Evolutionary conservation across 1,284 basidiomycete genomes (phyloP), one percentile per base, ranked within the genome.

Genomic region (Ustilago trichophora): DNA sequence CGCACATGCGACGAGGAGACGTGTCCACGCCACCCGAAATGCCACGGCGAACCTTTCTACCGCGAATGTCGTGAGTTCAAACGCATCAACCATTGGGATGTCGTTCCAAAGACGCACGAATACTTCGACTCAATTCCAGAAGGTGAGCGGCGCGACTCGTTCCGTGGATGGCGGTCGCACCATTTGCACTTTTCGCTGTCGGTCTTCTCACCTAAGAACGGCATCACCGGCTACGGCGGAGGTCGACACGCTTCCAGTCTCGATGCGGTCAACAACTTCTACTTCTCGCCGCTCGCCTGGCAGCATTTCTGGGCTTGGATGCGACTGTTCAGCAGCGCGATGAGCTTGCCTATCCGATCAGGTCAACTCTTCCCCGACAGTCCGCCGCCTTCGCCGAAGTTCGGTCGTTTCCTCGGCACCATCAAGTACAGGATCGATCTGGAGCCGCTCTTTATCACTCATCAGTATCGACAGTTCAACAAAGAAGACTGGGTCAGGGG

Each of bases 271-370:
- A 97, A 90, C 83, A 92, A 87, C 75, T 84, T 98, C 54, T 91
- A 98, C 83, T 87, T 97, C 33, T 91, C 90, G 2, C 92, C 94
- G 0, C 89, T 91, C 72, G 86, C 88, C 0, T 94, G 93, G 76
- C 86, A 91, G 5, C 92, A 94, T 80, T 98, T 98, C 83, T 92
- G 89, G 87, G 86, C 89, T 0, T 98, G 94, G 94, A 94, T 91
- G 87, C 84, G 78, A 58, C 84, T 95, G 10, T 98, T 98, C 80
- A 90, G 91, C 75, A 86, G 88, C 50, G 87, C 86, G 6, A 84
- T 94, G 70, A 88, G 90, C 2, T 84, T 96, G 13, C 93, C 93
- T 0, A 91, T 95, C 41, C 89, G 93, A 6, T 90, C 93, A 73
- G 95, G 95, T 21, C 85, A 83, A 6, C 88, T 91, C 25, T 95